Base-by-base conservation (phyloP, 768 basidiomycete species). In the Auriculariales sp. region DNA sequence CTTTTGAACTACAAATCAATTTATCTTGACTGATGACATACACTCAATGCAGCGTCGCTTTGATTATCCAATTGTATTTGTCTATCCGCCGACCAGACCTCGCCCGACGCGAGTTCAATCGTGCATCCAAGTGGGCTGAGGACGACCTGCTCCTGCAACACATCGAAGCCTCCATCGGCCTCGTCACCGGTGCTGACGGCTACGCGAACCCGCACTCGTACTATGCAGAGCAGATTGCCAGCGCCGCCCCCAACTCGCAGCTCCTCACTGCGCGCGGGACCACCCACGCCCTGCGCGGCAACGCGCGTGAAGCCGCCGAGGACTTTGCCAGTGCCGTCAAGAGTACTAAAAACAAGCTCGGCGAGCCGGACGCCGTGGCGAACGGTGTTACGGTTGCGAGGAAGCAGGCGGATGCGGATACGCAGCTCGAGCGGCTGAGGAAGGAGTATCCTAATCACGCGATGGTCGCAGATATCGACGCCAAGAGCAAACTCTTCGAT, bases 131-230 rank as follows among this genome's bases (percentile, higher is more conserved):
- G 48, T 87, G 81, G 72, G 86, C 86, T 5, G 91, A 92, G 61
- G 92, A 95, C 61, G 84, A 91, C 58, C 75, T 90, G 15, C 74
- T 97, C 31, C 69, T 97, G 17, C 91, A 94, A 60, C 75, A 83
- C 55, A 89, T 92, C 52, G 92, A 97, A 68, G 83, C 91, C 12
- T 78, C 73, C 19, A 79, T 89, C 51, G 78, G 81, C 27, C 72
- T 90, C 48, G 77, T 77, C 28, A 83, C 83, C 3, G 83, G 83
- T 7, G 79, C 77, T 53, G 85, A 87, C 56, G 71, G 70, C 39
- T 84, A 84, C 59, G 67, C 62, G 50, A 66, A 72, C 53, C 66
- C 69, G 22, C 59, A 69, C 51, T 68, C 74, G 31, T 89, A 88
- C 67, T 90, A 84, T 63, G 82, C 81, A 3, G 87, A 91, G 57